These are phyloP conservation scores for Allium fistulosum DNA, from an alignment of 106 monocot species.

Conservation along the genomic window DNA sequence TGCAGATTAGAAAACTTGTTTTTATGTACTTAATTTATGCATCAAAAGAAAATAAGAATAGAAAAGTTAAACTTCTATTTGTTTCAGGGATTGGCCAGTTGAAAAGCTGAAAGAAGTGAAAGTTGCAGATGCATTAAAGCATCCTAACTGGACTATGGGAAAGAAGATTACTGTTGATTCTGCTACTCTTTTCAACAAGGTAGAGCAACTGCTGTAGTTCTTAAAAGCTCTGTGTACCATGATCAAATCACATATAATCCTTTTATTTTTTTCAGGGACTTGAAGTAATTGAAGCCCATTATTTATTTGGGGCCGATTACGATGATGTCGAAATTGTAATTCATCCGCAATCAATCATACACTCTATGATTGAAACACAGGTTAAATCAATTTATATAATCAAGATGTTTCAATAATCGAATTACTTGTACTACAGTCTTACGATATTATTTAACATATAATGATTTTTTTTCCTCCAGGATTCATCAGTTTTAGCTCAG, in stretches of 20 bases:
- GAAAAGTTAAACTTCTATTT: not conserved
- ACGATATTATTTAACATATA: not conserved
- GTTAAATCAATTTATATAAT: slow-evolving; percentile 18
- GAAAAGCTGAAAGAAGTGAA: slow-evolving; percentile 90
- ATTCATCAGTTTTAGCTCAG: slow-evolving; percentile 92
- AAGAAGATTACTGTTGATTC: slow-evolving; percentile 98
- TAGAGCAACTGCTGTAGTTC: not conserved
- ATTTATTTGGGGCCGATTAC: slow-evolving; percentile 90
- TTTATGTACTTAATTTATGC: too few species aligned
- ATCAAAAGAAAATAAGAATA: not conserved
- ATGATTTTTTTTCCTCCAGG: slow-evolving; percentile 33
- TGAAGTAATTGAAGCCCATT: slow-evolving; percentile 98
- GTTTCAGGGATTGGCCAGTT: slow-evolving; percentile 77
- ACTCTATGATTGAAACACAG: slow-evolving; percentile 99
- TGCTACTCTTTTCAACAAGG: slow-evolving; percentile 97
- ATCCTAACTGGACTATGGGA: slow-evolving; percentile 97
- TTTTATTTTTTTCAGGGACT: slow-evolving; percentile 43
- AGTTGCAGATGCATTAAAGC: slow-evolving; percentile 94
- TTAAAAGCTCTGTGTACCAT: not conserved
- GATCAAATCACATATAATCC: not conserved
- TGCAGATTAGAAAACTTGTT: too few species aligned
- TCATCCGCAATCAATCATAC: slow-evolving; percentile 96
- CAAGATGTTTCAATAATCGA: too few species aligned
- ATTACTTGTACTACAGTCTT: not conserved
- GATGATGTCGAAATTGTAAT: slow-evolving; percentile 90